Evolutionary conservation across 306 rosid genomes (phyloP).

Genomic region (Pterocarpus santalinus): DNA sequence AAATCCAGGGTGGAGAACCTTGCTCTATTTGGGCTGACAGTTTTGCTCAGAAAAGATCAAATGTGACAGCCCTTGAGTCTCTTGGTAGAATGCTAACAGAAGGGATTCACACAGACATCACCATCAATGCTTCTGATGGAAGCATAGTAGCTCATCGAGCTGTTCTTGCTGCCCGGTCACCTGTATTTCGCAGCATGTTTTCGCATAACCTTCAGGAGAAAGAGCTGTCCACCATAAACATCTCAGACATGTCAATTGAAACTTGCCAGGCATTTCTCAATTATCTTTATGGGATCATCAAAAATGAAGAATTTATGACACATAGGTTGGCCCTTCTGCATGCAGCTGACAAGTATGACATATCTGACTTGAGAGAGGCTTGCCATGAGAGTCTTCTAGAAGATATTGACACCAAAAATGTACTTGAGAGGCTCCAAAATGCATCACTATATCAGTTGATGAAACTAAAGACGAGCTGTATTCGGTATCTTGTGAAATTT

Average conservation of each 20-base stretch:
- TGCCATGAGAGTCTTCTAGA: slow-evolving; percentile 95
- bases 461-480: slow-evolving; percentile 74
- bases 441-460: slow-evolving; percentile 84
- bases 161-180: slow-evolving; percentile 86
- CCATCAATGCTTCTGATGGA: slow-evolving; percentile 83
- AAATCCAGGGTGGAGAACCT: slow-evolving; percentile 77
- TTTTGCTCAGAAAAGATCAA: slow-evolving; percentile 60
- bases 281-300: slow-evolving; percentile 82
- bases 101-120: slow-evolving; percentile 89
- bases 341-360: slow-evolving; percentile 95
- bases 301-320: slow-evolving; percentile 74
- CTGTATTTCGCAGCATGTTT: slow-evolving; percentile 95
- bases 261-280: slow-evolving; percentile 83
- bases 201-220: slow-evolving; percentile 90
- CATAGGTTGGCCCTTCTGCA: slow-evolving; percentile 84
- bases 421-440: slow-evolving; percentile 93
- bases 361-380: slow-evolving; percentile 80
- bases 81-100: slow-evolving; percentile 84
- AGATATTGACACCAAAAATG: slow-evolving; percentile 90
- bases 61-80: slow-evolving; percentile 73
- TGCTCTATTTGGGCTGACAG: slow-evolving; percentile 87
- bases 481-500: slow-evolving; percentile 88
- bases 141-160: slow-evolving; percentile 94
- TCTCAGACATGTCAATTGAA: slow-evolving; percentile 89
- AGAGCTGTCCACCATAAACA: slow-evolving; percentile 79